Evolutionary conservation across 805 yeast species (phyloP).

Genomic region (Candida maris): DNA sequence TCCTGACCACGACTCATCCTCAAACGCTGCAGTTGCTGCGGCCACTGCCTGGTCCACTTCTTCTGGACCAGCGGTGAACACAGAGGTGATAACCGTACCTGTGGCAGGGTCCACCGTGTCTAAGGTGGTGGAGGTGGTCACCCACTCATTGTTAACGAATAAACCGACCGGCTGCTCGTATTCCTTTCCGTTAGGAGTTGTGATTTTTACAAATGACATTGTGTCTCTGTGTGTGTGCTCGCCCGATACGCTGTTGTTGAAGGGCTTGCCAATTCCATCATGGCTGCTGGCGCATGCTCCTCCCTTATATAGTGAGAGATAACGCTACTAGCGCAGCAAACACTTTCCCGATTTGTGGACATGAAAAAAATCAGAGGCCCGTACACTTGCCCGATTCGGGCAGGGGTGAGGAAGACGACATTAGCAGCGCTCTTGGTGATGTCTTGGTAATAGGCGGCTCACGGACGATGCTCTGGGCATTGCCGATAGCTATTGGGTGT

Average conservation of each 20-base stretch:
- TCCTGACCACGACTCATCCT: slow-evolving; percentile 41
- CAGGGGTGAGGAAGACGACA: too few species aligned
- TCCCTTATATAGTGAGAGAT: slow-evolving; percentile 1
- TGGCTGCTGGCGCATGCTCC: too few species aligned
- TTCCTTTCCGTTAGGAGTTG: slow-evolving; percentile 29
- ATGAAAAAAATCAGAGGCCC: background rate
- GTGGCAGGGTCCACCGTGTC: slow-evolving; percentile 38
- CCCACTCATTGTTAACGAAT: slow-evolving; percentile 58
- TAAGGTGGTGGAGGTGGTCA: slow-evolving; percentile 22
- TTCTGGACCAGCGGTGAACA: slow-evolving; percentile 52
- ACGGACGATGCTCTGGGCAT: too few species aligned
- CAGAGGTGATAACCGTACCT: slow-evolving; percentile 55
- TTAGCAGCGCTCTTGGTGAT: too few species aligned
- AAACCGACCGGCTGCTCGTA: slow-evolving; percentile 45
- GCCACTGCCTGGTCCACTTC: slow-evolving; percentile 68
- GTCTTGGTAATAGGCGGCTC: too few species aligned
- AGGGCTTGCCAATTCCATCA: too few species aligned
- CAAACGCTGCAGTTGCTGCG: slow-evolving; percentile 61
- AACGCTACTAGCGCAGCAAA: background rate
- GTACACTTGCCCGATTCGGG: background rate
- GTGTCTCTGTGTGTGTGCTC: too few species aligned
- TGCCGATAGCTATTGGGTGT: too few species aligned
- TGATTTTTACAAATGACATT: slow-evolving; percentile 23
- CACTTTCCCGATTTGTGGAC: background rate
- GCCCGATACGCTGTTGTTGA: too few species aligned